Evolutionary conservation across 2,329 filamentous ascomycete species (phyloP), one percentile per base, ranked within the genome.

Genomic region (Pseudogymnoascus sp.): DNA sequence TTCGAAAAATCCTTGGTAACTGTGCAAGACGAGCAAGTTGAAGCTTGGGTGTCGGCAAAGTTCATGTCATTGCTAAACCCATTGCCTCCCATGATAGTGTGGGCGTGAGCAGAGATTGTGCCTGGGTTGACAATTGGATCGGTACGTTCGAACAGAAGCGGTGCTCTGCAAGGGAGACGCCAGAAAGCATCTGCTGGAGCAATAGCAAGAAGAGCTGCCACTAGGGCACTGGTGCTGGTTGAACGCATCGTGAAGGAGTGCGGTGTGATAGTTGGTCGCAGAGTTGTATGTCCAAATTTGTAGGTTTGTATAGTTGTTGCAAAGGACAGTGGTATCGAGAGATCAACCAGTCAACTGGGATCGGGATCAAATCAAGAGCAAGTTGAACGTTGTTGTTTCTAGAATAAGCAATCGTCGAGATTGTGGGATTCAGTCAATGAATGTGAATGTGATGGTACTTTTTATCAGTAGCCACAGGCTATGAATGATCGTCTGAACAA

Each of bases 1-100:
- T 82, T 86, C 60, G 80, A 85, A 61, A 81, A 73, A 69, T 88
- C 85, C 63, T 81, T 74, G 26, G 77, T 75, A 60, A 85, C 83
- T 33, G 77, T 76, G 70, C 85, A 88, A 3, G 85, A 84, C 1
- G 85, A 85, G 70, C 86, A 89, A 9, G 77, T 77, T 1, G 82
- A 79, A 21, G 70, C 69, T 60, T 75, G 73, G n/a, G 80, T 79
- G 34, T 76, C 72, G 7, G 75, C 73, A 66, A 79, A 84, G 59
- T 73, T 74, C 75, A 82, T 80, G 26, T 70, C 72, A 62, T 80
- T 76, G 38, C 77, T 75, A 68, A 88, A 87, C 6, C 76, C 82
- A 63, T 81, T 82, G 18, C 83, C 84, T 12, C 84, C 84, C 69
- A 82, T 79, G 61, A 88, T 77, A 9, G 79, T 82, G 67, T 87